These are phyloP conservation scores for Rhodotorula sp. DNA, from an alignment of 1,284 basidiomycete species.

Conservation along the genomic window DNA sequence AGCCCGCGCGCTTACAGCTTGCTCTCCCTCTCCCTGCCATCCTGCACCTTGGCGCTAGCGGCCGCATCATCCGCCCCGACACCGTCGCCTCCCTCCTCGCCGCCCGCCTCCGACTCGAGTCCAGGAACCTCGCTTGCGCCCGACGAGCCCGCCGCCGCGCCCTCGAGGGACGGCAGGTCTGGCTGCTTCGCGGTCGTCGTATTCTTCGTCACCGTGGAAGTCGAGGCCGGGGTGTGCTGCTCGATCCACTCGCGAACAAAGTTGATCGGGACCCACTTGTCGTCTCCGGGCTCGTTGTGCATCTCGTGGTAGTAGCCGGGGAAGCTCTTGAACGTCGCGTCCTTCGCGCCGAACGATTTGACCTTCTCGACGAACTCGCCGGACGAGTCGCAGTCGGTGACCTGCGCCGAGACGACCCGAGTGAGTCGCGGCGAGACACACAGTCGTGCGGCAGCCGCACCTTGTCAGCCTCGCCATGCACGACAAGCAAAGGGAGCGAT, in stretches of 20 bases:
- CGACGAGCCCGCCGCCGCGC: neutral
- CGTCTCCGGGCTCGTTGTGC: slow-evolving; percentile 40
- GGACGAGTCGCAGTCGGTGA: slow-evolving; percentile 20
- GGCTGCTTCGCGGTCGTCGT: neutral
- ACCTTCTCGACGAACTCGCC: slow-evolving; percentile 32
- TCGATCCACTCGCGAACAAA: slow-evolving; percentile 33
- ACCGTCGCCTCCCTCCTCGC: neutral
- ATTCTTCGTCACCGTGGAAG: neutral
- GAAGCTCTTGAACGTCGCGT: slow-evolving; percentile 23
- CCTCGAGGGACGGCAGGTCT: neutral
- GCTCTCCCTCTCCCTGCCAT: slow-evolving; percentile 8
- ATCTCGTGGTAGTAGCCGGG: slow-evolving; percentile 37
- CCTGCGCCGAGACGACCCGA: neutral
- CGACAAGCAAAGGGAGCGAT: slow-evolving; percentile 46
- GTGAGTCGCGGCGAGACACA: neutral
- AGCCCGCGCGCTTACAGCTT: slow-evolving; percentile 1
- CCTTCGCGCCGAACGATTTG: slow-evolving; percentile 11
- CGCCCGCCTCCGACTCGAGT: neutral
- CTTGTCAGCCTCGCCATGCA: slow-evolving; percentile 49
- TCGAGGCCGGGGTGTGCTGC: neutral
- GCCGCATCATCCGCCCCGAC: neutral
- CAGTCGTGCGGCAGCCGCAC: neutral
- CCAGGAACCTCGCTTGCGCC: neutral
- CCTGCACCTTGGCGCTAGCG: neutral
- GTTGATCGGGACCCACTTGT: slow-evolving; percentile 29